Conservation (phyloP, 1,139 yeast species). For the Geotrichum restrictum region DNA sequence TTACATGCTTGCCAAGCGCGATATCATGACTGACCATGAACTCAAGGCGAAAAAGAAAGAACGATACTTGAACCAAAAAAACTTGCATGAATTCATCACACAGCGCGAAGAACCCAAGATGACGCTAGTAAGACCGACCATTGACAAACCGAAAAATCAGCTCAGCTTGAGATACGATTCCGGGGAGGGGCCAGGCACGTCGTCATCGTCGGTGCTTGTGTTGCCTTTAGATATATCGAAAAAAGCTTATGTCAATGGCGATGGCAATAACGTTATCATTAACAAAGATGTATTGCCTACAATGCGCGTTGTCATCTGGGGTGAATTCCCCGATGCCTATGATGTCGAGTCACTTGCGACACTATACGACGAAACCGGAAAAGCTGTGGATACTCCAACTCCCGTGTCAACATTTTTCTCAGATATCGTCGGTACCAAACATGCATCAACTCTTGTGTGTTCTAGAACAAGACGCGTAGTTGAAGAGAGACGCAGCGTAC, state of each 20-base stretch:
- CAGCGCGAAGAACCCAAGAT: constrained; percentile 40
- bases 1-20: constrained; percentile 40
- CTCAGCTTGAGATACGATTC: constrained; percentile 36
- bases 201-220: constrained; percentile 19
- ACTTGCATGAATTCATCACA: constrained; percentile 36
- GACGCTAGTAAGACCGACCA: constrained; percentile 33
- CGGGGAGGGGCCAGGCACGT: constrained; percentile 19
- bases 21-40: constrained; percentile 14
- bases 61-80: constrained; percentile 4
- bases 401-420: constrained; percentile 16
- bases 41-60: constrained; percentile 15
- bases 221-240: constrained; percentile 30
- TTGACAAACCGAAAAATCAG: constrained; percentile 30
- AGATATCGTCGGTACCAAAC: constrained; percentile 21
- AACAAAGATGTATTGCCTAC: constrained; percentile 1
- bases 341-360: constrained; percentile 24
- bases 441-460: constrained; percentile 35
- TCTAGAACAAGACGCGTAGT: constrained; percentile 39
- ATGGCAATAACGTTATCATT: not conserved
- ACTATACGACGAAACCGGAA: constrained; percentile 2
- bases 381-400: constrained; percentile 6
- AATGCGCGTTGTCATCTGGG: constrained; percentile 33
- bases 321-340: constrained; percentile 26
- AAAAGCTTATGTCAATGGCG: too few species aligned
- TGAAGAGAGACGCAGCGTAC: constrained; percentile 27